A percentile compares a stretch with the other conserved stretches of the same genome.
These are phyloP conservation scores for Lepidium sativum DNA, from an alignment of 345 rosid genomes.

Conservation along the genomic window DNA sequence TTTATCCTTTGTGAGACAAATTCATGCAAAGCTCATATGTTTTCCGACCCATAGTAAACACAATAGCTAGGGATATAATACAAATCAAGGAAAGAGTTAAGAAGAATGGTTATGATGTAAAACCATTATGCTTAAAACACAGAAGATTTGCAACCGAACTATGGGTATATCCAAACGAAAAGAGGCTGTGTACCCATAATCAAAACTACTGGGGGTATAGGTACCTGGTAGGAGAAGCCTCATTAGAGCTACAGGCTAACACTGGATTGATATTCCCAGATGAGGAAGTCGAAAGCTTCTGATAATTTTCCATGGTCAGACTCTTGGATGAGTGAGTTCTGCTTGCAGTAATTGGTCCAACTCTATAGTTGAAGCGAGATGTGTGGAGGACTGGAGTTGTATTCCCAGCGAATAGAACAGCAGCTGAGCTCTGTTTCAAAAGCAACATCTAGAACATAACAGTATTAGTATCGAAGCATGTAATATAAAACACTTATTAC, in stretches of 20 bases:
- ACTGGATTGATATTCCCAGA: constrained; percentile 12
- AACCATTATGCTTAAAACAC: background rate
- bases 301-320: constrained; percentile 17
- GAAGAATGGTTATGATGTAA: background rate
- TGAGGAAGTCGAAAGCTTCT: background rate
- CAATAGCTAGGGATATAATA: background rate
- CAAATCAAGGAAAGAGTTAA: background rate
- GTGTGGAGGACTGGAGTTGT: background rate
- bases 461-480: background rate
- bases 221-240: constrained; percentile 14
- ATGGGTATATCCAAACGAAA: background rate
- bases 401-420: constrained; percentile 9
- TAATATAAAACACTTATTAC: background rate
- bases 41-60: background rate
- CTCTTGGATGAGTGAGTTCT: background rate
- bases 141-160: background rate
- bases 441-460: constrained; percentile 23
- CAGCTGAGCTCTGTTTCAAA: constrained; percentile 23
- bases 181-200: background rate
- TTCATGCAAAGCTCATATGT: background rate
- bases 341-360: constrained; percentile 1
- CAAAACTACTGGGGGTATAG: background rate
- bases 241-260: constrained; percentile 25
- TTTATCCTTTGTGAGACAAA: background rate
- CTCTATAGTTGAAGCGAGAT: background rate